Percentiles rank a stretch among this genome's conserved stretches.
Evolutionary conservation across 495 filamentous ascomycete species (phyloP).

Genomic region (Platismatia glauca): DNA sequence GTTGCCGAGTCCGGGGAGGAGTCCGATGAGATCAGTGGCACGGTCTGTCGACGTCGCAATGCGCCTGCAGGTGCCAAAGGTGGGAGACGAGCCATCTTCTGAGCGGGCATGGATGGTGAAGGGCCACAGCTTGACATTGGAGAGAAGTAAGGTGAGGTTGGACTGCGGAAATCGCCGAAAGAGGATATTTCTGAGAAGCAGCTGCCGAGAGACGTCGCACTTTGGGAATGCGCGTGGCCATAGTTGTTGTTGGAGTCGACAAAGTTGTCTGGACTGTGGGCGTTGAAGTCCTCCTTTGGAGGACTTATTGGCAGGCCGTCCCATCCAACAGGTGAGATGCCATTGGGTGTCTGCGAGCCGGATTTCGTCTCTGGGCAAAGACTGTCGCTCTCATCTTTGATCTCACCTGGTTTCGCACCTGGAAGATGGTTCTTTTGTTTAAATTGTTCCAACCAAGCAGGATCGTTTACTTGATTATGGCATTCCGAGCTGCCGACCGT

Average conservation of each 20-base stretch:
- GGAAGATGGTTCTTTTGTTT: conserved; percentile 82
- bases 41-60: conserved; percentile 85
- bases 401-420: conserved; percentile 48
- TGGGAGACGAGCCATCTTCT: conserved; percentile 50
- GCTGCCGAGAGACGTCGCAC: conserved; percentile 49
- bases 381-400: conserved; percentile 33
- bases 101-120: conserved; percentile 59
- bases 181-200: conserved; percentile 48
- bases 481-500: conserved; percentile 67
- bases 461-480: conserved; percentile 63
- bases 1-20: conserved; percentile 59
- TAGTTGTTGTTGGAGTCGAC: conserved; percentile 42
- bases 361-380: conserved; percentile 35
- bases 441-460: conserved; percentile 90
- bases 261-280: conserved; percentile 40
- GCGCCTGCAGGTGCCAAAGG: conserved; percentile 44
- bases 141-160: conserved; percentile 79
- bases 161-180: conserved; percentile 68
- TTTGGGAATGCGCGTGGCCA: conserved; percentile 51
- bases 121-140: conserved; percentile 55
- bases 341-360: conserved; percentile 56
- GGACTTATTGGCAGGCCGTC: conserved; percentile 52
- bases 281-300: conserved; percentile 55
- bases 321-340: conserved; percentile 67
- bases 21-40: conserved; percentile 62